Conservation (phyloP, 306 rosid genomes). For the Malus fusca region DNA sequence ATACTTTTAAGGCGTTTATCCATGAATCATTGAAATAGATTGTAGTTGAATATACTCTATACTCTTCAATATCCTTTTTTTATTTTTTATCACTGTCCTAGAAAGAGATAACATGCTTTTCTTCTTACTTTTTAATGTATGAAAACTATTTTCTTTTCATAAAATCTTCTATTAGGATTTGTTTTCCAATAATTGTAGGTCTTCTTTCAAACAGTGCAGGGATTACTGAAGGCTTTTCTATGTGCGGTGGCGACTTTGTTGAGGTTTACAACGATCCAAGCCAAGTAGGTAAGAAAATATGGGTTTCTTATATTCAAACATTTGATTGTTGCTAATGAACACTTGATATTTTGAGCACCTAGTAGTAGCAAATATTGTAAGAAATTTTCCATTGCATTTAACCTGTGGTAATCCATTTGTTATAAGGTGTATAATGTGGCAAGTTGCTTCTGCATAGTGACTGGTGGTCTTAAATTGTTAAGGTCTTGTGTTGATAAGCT, state of each 20-base stretch:
- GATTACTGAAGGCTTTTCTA: conserved; percentile 94
- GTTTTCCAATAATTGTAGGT: background rate
- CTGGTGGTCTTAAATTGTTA: background rate
- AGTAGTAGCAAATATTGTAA: background rate
- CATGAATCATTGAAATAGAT: background rate
- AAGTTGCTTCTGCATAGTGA: background rate
- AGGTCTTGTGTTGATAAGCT: background rate
- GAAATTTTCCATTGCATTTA: background rate
- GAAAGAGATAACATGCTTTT: background rate
- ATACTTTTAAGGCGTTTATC: background rate
- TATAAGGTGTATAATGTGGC: background rate
- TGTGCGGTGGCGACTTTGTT: conserved; percentile 97
- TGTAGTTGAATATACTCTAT: background rate
- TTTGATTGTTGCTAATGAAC: background rate
- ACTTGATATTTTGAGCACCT: background rate
- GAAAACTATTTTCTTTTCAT: background rate
- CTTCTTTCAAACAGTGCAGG: conserved; percentile 68
- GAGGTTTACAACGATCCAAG: conserved; percentile 82
- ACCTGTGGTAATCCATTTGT: background rate
- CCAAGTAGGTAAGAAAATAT: conserved; percentile 57
- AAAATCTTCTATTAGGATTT: background rate
- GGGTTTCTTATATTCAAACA: background rate
- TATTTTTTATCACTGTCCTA: background rate
- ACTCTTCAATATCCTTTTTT: background rate
- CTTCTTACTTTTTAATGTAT: background rate